A percentile compares a stretch with the other conserved stretches of the same genome.
Conservation (phyloP, 2,329 filamentous ascomycete species). For the Aspergillus intermedius region DNA sequence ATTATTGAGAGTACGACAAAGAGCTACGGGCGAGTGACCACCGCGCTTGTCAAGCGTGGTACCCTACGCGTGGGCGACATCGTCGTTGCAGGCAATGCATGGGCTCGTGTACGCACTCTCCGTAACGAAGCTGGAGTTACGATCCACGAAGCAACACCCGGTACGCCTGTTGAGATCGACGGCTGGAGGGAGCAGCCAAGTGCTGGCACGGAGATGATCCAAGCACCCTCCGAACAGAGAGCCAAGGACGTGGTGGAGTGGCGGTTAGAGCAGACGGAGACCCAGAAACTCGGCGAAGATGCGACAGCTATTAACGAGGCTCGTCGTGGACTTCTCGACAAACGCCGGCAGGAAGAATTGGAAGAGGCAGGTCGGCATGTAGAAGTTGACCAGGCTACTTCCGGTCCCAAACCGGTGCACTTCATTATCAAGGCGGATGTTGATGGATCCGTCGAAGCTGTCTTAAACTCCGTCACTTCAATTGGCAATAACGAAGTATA, state of each 20-base stretch:
- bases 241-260: conserved; percentile 74
- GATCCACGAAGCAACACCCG: conserved; percentile 69
- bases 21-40: conserved; percentile 74
- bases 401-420: conserved; percentile 55
- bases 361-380: conserved; percentile 29
- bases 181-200: conserved; percentile 87
- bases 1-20: conserved; percentile 88
- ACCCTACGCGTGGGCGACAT: conserved; percentile 74
- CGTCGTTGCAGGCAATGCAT: conserved; percentile 81
- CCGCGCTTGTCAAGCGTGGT: conserved; percentile 79
- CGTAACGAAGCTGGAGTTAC: conserved; percentile 75
- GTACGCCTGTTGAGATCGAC: conserved; percentile 83
- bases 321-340: conserved; percentile 55
- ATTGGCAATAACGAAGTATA: conserved; percentile 80
- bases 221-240: conserved; percentile 70
- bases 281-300: conserved; percentile 58
- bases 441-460: conserved; percentile 86
- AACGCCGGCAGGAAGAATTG: conserved; percentile 29
- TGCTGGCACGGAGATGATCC: conserved; percentile 80
- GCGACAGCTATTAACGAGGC: conserved; percentile 71
- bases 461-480: conserved; percentile 67
- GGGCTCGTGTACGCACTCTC: conserved; percentile 76
- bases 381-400: conserved; percentile 30
- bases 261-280: conserved; percentile 64
- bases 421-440: conserved; percentile 93